Evolutionary conservation across 179 eudicot species (phyloP).

Genomic region (Silene coronaria): DNA sequence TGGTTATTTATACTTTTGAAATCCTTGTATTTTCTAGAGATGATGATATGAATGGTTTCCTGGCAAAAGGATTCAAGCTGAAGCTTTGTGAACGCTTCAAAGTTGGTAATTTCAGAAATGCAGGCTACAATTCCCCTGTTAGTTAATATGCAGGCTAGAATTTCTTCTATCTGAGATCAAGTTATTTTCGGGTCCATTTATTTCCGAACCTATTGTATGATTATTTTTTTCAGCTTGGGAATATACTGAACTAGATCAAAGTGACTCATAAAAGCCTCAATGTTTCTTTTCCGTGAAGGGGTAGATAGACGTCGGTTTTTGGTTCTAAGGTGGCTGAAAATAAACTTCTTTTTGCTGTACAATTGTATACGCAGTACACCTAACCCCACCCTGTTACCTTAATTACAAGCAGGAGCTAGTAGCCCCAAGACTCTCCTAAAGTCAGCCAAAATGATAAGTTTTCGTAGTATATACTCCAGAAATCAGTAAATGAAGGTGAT

Average conservation of each 20-base stretch:
- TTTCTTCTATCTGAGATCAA: neutral
- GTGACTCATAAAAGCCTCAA: neutral
- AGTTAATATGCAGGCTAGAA: neutral
- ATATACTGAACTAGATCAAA: neutral
- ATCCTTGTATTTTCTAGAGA: neutral
- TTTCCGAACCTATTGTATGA: neutral
- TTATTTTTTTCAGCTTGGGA: too few relatives aligned
- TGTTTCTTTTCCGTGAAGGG: neutral
- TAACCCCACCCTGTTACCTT: too few relatives aligned
- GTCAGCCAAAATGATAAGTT: neutral
- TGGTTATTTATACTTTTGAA: neutral
- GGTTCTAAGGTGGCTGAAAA: too few relatives aligned
- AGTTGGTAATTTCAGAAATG: neutral
- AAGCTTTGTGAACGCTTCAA: neutral
- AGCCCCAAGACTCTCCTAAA: neutral
- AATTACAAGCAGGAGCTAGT: too few relatives aligned
- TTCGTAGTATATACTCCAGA: too few relatives aligned
- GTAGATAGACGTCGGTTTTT: too few relatives aligned
- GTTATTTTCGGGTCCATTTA: neutral
- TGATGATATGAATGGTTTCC: conserved; percentile 1
- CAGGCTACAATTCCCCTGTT: neutral
- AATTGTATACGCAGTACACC: too few relatives aligned
- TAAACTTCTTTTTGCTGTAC: too few relatives aligned
- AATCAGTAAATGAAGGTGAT: too few relatives aligned
- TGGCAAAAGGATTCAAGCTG: conserved; percentile 9